Base-by-base conservation (phyloP, 805 yeast genomes). In the Starmerella apicola region DNA sequence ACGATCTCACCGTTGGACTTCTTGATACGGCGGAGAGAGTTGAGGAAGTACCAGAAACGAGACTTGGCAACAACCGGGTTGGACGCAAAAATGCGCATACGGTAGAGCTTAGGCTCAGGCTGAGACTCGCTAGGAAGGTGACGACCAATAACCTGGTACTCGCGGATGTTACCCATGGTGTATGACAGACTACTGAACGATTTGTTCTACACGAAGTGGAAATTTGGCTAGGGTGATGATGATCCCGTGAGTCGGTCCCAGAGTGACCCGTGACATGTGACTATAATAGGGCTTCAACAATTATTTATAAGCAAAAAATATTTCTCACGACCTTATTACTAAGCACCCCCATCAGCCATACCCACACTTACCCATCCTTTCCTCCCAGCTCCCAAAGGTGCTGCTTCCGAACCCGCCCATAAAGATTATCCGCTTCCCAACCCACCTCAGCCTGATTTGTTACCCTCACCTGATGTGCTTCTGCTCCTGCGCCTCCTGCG, bases 31-130 rank as follows among this genome's bases (percentile, higher is more conserved):
- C 88, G 94, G 70, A 91, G 79, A 72, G 85, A 86, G 73, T 88
- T 94, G 74, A 91, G 81, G 78, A 91, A 91, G 78, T 91, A 91
- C 99, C 99, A 91, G 95, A 84, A 91, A 76, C 99, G 88, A 63
- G 99, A 91, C 80, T 91, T 91, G 67, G 98, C 98, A 68, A 91
- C 93, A 68, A 91, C 97, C 61, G 76, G 81, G 76, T 91, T 91
- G 63, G 95, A 86, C 66, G 98, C 98, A 70, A 91, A 91, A 73
- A 91, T 85, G 78, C 95, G 85, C 97, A 91, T 91, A 71, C 98
- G 84, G 94, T 80, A 91, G 74, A 91, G 83, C 80, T 88, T 91
- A 71, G 98, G 99, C 75, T 86, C 95, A 64, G 97, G 95, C 65
- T 82, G 95, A 63, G 86, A 73, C 72, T 85, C 97, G 65, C 95